Evolutionary conservation across 805 yeast genomes (phyloP), one percentile per base, ranked within the genome.

Genomic region (Candida ortonii): DNA sequence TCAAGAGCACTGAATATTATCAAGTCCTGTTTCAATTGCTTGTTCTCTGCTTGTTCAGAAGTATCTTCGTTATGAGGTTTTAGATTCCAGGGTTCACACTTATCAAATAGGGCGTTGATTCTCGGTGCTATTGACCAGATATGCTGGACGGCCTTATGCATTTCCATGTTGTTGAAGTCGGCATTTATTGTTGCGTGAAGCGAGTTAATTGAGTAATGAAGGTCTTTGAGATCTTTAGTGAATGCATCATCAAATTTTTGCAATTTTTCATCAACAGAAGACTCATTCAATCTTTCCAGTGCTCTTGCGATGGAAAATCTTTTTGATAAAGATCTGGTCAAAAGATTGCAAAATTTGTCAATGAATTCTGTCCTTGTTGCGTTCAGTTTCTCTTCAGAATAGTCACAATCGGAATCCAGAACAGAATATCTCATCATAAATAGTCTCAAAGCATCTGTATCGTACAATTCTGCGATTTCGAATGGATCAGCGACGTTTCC

Each of bases 401-500:
- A 93, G 47, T 88, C 88, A 46, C 89, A 76, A 60, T 93, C 98
- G 18, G 73, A 69, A 16, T 76, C 81, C 21, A 93, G 60, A 22
- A 79, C 78, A 1, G 95, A 81, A 53, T 81, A 81, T 47, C 81
- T 84, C 60, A 81, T 70, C 38, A 93, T 61, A 53, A 79, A 87
- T 60, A 85, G 79, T 43, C 96, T 68, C 25, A 88, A 61, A 0
- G 84, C 61, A 56, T 84, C 93, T n/a, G 69, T 57, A 0, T 88
- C 96, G 49, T 83, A 85, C 25, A 67, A 57, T 0, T 73, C 66
- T 4, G 76, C 65, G 19, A 81, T 68, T n/a, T 64, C 73, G 13
- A 84, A 53, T 0, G 98, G 98, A 51, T 93, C 97, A 5, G 90
- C 94, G 7, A 90, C 97, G 54, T 93, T 93, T 0, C 97, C 96